Conservation (phyloP, 164 flowering plant species). For the Berberis vulgaris region DNA sequence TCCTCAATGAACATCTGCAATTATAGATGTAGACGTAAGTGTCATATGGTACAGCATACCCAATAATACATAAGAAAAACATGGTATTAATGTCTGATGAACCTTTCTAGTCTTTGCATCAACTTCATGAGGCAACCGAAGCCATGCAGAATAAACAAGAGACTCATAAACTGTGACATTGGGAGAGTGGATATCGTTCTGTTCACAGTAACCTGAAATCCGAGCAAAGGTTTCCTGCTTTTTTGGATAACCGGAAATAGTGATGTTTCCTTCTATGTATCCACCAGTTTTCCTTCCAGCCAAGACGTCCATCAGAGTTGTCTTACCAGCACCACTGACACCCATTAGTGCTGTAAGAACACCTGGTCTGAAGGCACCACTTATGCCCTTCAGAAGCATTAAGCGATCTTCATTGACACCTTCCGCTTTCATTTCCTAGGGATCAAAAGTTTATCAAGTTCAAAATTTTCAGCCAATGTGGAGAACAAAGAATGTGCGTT, state of each 20-base stretch:
- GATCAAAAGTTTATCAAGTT: neutral
- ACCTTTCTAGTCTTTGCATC: conserved; percentile 26
- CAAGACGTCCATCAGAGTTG: conserved; percentile 45
- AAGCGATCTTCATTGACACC: conserved; percentile 24
- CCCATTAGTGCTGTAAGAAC: conserved; percentile 53
- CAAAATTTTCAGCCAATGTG: neutral
- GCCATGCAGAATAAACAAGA: conserved; percentile 41
- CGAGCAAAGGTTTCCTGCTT: conserved; percentile 48
- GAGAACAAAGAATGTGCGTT: neutral
- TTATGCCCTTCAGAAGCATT: conserved; percentile 31
- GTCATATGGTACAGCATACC: neutral
- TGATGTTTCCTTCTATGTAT: conserved; percentile 35
- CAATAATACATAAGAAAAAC: neutral
- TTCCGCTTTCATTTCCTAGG: conserved; percentile 35
- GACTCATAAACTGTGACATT: conserved; percentile 39
- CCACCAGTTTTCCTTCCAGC: conserved; percentile 50
- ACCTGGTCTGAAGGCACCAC: conserved; percentile 51
- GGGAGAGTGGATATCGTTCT: conserved; percentile 48
- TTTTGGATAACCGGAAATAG: conserved; percentile 40
- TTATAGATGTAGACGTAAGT: neutral
- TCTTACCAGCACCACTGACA: conserved; percentile 55
- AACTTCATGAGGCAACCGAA: conserved; percentile 31
- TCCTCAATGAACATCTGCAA: conserved; percentile 47
- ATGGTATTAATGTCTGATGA: neutral
- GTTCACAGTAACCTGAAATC: conserved; percentile 46